Conservation (phyloP, 2,329 filamentous ascomycete species). For the Eurotiales sp. region DNA sequence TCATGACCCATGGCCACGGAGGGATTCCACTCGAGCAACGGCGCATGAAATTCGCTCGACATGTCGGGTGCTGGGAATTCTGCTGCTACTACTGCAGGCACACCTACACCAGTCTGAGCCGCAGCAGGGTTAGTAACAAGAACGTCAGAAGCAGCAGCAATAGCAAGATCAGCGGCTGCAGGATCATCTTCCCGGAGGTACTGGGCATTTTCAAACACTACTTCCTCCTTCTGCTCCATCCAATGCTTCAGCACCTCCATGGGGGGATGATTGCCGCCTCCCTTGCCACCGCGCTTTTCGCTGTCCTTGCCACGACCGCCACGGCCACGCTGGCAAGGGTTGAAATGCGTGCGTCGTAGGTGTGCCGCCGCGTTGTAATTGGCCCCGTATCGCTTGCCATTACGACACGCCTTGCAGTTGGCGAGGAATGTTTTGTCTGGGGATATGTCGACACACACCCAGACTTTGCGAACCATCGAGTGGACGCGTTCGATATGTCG, state of each 20-base stretch:
- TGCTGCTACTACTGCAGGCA: conserved; percentile 15
- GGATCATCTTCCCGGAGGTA: conserved; percentile 23
- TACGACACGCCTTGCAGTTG: conserved; percentile 79
- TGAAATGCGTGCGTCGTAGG: conserved; percentile 83
- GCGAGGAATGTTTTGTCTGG: conserved; percentile 62
- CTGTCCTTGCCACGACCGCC: conserved; percentile 56
- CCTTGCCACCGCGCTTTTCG: conserved; percentile 59
- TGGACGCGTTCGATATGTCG: conserved; percentile 69
- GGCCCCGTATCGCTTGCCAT: conserved; percentile 75
- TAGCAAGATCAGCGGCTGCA: conserved; percentile 20
- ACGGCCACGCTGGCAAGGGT: conserved; percentile 56
- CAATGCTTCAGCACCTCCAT: conserved; percentile 60
- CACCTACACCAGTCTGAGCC: conserved; percentile 16
- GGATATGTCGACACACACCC: conserved; percentile 60
- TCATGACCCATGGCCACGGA: conserved; percentile 26
- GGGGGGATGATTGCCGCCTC: conserved; percentile 58
- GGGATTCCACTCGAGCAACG: conserved; percentile 26
- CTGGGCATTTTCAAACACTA: conserved; percentile 34
- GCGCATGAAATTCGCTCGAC: conserved; percentile 18
- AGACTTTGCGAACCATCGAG: conserved; percentile 54
- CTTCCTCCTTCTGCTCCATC: conserved; percentile 57
- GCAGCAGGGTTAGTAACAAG: conserved; percentile 6
- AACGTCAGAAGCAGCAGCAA: conserved; percentile 13
- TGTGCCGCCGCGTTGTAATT: conserved; percentile 96
- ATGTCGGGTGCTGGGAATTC: conserved; percentile 13